Base-by-base conservation (phyloP, 1,139 yeast species). In the Eremothecium gossypii region DNA sequence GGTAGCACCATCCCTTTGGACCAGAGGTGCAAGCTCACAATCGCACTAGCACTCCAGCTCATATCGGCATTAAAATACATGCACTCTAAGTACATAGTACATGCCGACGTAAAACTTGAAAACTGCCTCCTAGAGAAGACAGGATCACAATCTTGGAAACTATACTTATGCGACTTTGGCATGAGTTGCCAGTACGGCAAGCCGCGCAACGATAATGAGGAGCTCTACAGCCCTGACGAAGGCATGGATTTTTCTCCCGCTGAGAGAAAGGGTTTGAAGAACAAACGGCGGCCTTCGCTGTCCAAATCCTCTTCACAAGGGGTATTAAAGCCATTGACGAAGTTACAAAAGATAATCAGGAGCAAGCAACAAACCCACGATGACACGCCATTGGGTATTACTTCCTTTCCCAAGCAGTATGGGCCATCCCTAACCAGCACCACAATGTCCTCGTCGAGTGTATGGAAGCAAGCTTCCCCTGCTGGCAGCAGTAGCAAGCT, bases 81-180 rank as follows among this genome's bases (percentile, higher is more conserved):
- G 76, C 96, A 89, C 60, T 72, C 72, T 9, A 67, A 70, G 45
- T 81, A 80, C 4, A 71, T 85, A 29, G 89, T 83, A 7, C 97
- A 89, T 58, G 94, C 96, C 2, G 97, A 89, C 63, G 66, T 89
- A 35, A 89, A 89, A 61, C 68, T 87, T 40, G 97, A 89, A 55
- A 89, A 89, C 57, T 83, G 93, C 45, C 65, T 89, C 41, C 64
- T 85, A 29, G 49, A 54, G 31, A 56, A 52, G 36, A 39, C 41
- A n/a, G 30, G 43, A 1, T 78, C 77, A 41, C 61, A 63, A 23
- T 54, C 55, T 9, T 63, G 67, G 45, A 58, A 51, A 29, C 63
- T 79, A 56, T 58, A 76, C 20, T 58, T 87, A 7, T 85, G 96
- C 64, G 97, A 87, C 64, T 87, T 87, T 66, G 97, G 97, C 4